Percentiles rank a stretch among this genome's conserved stretches.
Conservation (phyloP, 495 filamentous ascomycete genomes). For the Massariosphaeria phaeospora region DNA sequence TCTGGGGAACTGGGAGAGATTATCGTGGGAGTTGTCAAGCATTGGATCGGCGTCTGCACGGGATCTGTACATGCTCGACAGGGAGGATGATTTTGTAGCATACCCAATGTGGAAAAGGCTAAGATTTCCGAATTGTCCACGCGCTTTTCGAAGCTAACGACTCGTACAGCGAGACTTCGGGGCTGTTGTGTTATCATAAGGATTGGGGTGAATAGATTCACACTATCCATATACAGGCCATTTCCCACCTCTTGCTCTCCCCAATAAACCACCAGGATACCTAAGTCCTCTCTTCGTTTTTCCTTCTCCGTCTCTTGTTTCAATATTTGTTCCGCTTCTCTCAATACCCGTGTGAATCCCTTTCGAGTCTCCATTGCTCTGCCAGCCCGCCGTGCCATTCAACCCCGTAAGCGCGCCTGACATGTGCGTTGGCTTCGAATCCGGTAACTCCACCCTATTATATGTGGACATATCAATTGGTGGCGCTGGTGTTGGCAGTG, state of each 20-base stretch:
- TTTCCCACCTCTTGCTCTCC: slow-evolving; percentile 6
- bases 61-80: too few species aligned
- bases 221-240: slow-evolving; percentile 8
- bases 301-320: background rate
- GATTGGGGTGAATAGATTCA: too few species aligned
- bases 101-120: too few species aligned
- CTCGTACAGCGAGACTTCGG: too few species aligned
- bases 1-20: too few species aligned
- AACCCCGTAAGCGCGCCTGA: too few species aligned
- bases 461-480: slow-evolving; percentile 5
- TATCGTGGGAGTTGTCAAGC: too few species aligned
- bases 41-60: too few species aligned
- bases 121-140: too few species aligned
- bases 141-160: too few species aligned
- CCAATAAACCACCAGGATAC: background rate
- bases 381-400: background rate
- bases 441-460: slow-evolving; percentile 11
- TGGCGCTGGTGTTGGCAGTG: slow-evolving; percentile 9
- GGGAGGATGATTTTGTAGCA: too few species aligned
- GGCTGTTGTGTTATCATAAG: too few species aligned
- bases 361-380: background rate
- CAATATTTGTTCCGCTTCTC: background rate
- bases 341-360: background rate
- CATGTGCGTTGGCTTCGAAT: background rate
- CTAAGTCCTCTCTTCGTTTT: background rate